phyloP scores from a whole-genome alignment of 2,329 filamentous ascomycete species.

The Neofusicoccum laricinum region DNA sequence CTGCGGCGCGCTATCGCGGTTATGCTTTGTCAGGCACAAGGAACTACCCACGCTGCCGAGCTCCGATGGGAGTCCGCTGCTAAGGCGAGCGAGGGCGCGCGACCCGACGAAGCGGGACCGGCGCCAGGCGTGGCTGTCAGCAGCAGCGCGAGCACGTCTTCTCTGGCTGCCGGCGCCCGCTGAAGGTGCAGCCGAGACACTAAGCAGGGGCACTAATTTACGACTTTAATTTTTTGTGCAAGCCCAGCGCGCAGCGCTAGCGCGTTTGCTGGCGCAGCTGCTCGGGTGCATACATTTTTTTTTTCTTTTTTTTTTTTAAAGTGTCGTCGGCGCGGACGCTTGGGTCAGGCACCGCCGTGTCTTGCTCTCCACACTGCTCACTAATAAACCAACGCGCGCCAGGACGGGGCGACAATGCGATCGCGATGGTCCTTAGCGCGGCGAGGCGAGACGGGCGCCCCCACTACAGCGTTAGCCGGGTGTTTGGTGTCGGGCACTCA shows the following conservation, averaged over 20 bases:
- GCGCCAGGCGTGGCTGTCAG: not conserved
- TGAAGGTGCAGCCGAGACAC: not conserved
- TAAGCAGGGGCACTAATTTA: not conserved
- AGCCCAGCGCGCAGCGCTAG: not conserved
- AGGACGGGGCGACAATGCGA: too few relatives aligned
- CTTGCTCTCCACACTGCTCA: too few relatives aligned
- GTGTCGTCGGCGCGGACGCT: too few relatives aligned
- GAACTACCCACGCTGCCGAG: not conserved
- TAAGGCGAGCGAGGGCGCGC: not conserved
- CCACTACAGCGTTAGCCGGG: too few relatives aligned
- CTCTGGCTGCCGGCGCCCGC: not conserved
- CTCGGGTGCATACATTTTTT: not conserved
- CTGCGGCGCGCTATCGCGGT: too few relatives aligned
- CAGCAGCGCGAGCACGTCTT: not conserved
- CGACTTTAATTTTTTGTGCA: not conserved
- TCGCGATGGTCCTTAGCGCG: not conserved
- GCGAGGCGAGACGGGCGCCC: not conserved
- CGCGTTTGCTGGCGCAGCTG: not conserved
- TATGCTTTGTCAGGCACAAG: not conserved
- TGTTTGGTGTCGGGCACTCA: not conserved
- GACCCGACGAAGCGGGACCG: conserved; percentile 2
- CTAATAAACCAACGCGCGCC: too few relatives aligned
- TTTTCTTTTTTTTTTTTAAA: too few relatives aligned
- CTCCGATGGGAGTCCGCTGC: not conserved
- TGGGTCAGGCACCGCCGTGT: too few relatives aligned